Evolutionary conservation across 139 green algal species (phyloP), one percentile per base, ranked within the genome.

Genomic region (Auxenochlorella pyrenoidosa): DNA sequence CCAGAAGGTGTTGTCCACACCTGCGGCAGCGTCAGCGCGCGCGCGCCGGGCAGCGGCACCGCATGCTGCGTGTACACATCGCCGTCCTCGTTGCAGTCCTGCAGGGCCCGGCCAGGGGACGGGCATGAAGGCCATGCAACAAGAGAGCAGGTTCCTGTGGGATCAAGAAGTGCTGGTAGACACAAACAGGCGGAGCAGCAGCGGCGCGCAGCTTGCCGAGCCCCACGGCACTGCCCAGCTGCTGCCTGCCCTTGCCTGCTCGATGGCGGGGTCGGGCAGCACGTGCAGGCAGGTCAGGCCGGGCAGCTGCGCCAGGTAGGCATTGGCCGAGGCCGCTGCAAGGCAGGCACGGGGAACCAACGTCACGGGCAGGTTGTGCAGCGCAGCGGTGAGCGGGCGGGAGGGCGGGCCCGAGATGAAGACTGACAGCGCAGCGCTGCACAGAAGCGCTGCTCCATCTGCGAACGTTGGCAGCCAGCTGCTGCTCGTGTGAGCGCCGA

Each of bases 231-330:
- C n/a, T n/a, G n/a, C n/a, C n/a, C 47, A 18, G 47, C 47, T 54
- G 47, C 54, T 24, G 16, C 54, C 22, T 63, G 54, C 30, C 70
- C 70, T 21, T 28, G 13, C 54, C 54, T 83, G 59, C 26, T 85
- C 85, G 1, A 86, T 78, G 44, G 66, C 66, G 3, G 47, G 41
- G 43, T 86, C 82, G 5, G 66, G 66, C 82, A 88, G 82, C 36
- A 76, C 70, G 78, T 94, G 89, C 86, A 93, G 75, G 58, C 90
- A 88, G 18, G 91, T 79, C 41, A 95, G 83, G 15, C 72, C 34
- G 1, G 89, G 75, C 68, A 84, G 43, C 26, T 44, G 72, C 36
- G 88, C 87, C 44, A 96, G 86, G 86, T 93, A 96, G 54, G 65
- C 80, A 63, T 93, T 93, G 28, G 91, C 91, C 12, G 83, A 77